Percentiles rank a stretch among this genome's conserved stretches.
Evolutionary conservation across 1,284 basidiomycete species (phyloP).

Genomic region (Cryptococcus sp.): DNA sequence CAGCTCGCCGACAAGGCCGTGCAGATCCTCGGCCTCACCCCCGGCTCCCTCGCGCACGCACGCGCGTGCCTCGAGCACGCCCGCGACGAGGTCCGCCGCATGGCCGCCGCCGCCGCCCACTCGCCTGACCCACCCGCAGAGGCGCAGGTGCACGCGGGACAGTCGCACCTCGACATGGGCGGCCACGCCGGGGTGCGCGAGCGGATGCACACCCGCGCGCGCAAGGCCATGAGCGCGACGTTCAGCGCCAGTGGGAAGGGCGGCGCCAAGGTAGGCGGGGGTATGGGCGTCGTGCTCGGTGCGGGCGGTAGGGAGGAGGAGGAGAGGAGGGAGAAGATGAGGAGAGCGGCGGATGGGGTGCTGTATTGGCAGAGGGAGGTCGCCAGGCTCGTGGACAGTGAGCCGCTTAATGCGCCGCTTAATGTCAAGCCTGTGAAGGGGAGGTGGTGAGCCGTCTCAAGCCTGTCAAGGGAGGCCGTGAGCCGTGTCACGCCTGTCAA

Average conservation of each 20-base stretch:
- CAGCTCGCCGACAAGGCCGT: constrained; percentile 33
- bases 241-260: constrained; percentile 1
- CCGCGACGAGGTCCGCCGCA: constrained; percentile 29
- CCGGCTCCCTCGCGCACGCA: constrained; percentile 34
- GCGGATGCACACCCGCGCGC: constrained; percentile 18
- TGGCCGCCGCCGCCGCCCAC: constrained; percentile 6
- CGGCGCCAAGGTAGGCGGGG: constrained; percentile 11
- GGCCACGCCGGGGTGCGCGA: background rate
- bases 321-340: constrained; percentile 26
- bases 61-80: constrained; percentile 34
- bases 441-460: background rate
- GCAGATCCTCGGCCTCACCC: constrained; percentile 33
- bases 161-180: background rate
- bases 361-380: constrained; percentile 43
- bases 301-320: constrained; percentile 32
- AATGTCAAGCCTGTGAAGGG: background rate
- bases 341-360: constrained; percentile 35
- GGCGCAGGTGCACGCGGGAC: background rate
- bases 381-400: constrained; percentile 21
- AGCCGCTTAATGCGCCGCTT: background rate
- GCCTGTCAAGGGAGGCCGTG: too few species aligned
- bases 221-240: constrained; percentile 25
- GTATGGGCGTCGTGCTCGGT: constrained; percentile 21
- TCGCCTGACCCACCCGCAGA: constrained; percentile 1
- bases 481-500: too few species aligned